phyloP scores from a whole-genome alignment of 495 filamentous ascomycete genomes.

The Hypomontagnella monticulosa region DNA sequence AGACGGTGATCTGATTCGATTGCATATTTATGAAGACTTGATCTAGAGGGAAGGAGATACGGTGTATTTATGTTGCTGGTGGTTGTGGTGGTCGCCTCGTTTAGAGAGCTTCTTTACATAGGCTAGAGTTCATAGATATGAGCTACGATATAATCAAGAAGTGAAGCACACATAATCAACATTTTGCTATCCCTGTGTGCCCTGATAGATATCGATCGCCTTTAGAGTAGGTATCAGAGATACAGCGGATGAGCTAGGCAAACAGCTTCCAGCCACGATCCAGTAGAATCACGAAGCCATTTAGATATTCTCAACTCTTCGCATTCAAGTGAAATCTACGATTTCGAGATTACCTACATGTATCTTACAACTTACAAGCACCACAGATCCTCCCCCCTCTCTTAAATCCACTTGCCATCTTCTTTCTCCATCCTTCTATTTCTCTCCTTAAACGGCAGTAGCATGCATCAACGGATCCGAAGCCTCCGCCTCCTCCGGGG shows the following conservation, averaged over 20 bases:
- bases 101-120: too few relatives aligned
- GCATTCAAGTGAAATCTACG: not conserved
- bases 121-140: too few relatives aligned
- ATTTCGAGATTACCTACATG: not conserved
- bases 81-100: too few relatives aligned
- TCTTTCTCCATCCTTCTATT: too few relatives aligned
- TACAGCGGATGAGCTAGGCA: too few relatives aligned
- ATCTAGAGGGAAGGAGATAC: not conserved
- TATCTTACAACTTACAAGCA: not conserved
- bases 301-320: not conserved
- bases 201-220: too few relatives aligned
- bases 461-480: conserved; percentile 23
- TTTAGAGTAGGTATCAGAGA: too few relatives aligned
- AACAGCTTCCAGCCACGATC: too few relatives aligned
- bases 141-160: too few relatives aligned
- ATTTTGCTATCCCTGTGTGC: too few relatives aligned
- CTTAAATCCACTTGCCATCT: not conserved
- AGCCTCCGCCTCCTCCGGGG: conserved; percentile 16
- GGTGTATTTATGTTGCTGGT: not conserved
- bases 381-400: not conserved
- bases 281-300: not conserved
- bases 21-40: not conserved
- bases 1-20: conserved; percentile 16
- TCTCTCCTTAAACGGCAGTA: conserved; percentile 26
- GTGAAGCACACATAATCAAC: too few relatives aligned